These are phyloP conservation scores for Solanum neorickii DNA, from an alignment of 257 asterid species.

Conservation along the genomic window DNA sequence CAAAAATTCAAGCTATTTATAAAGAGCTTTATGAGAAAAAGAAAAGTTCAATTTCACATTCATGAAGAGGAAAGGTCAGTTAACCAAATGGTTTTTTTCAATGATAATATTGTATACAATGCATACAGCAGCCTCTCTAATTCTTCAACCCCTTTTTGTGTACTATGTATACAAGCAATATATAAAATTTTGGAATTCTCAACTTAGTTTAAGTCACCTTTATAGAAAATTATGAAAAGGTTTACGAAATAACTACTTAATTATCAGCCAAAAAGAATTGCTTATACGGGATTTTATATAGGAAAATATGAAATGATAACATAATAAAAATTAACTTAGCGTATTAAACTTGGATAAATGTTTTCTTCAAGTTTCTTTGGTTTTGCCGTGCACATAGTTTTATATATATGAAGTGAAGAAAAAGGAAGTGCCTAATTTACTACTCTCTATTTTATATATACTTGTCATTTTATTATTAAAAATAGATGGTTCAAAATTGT, in stretches of 20 bases:
- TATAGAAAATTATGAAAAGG: neutral
- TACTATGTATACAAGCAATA: neutral
- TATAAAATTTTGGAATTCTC: neutral
- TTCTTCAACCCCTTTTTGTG: neutral
- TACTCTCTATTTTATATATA: neutral
- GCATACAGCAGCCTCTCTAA: neutral
- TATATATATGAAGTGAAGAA: neutral
- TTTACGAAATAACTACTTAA: neutral
- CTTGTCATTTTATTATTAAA: neutral
- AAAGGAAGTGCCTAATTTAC: neutral
- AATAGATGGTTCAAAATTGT: neutral
- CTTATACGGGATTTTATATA: neutral
- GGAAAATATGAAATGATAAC: neutral
- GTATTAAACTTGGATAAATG: neutral
- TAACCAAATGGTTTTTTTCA: neutral
- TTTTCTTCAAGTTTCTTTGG: neutral
- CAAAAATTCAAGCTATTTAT: neutral
- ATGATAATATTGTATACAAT: neutral
- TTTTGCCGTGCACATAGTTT: neutral
- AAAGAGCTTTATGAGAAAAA: neutral
- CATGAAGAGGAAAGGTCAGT: neutral
- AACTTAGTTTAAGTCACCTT: neutral
- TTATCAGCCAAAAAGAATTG: neutral
- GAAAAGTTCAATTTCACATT: neutral
- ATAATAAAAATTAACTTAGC: neutral